A percentile compares a stretch with the other conserved stretches of the same genome.
Conservation (phyloP, 1,284 basidiomycete species). For the Microbotryum saponariae region DNA sequence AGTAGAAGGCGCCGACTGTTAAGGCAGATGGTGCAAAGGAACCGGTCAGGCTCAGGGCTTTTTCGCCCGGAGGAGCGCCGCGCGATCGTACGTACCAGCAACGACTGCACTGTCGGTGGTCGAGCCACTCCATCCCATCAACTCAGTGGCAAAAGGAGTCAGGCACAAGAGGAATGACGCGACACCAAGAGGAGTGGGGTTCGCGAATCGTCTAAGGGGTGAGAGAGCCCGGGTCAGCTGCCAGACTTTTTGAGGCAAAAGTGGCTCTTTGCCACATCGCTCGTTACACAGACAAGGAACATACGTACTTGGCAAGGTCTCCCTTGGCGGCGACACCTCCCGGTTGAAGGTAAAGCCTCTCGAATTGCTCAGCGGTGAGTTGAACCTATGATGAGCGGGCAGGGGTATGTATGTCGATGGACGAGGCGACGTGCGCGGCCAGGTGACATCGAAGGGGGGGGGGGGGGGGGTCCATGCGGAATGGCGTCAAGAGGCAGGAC, state of each 20-base stretch:
- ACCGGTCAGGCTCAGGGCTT: too few relatives aligned
- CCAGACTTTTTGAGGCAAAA: constrained; percentile 19
- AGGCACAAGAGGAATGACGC: constrained; percentile 27
- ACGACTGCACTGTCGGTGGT: constrained; percentile 10
- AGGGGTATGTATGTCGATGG: too few relatives aligned
- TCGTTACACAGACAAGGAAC: too few relatives aligned
- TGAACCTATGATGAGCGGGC: not conserved
- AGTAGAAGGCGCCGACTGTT: too few relatives aligned
- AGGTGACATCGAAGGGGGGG: too few relatives aligned
- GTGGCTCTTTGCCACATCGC: constrained; percentile 6
- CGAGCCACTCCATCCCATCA: constrained; percentile 18
- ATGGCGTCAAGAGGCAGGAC: too few relatives aligned
- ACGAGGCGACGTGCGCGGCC: too few relatives aligned
- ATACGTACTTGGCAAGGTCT: constrained; percentile 10
- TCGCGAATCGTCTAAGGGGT: constrained; percentile 30
- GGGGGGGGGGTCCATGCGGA: too few relatives aligned
- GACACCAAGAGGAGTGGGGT: constrained; percentile 33
- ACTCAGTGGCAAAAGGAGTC: constrained; percentile 19
- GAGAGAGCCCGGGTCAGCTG: constrained; percentile 11
- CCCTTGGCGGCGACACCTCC: constrained; percentile 33
- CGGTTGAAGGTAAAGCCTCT: constrained; percentile 33
- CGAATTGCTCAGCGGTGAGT: constrained; percentile 27
- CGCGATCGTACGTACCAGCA: not conserved
- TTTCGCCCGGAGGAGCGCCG: constrained; percentile 2
- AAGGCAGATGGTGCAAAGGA: too few relatives aligned